Percentiles rank a stretch among this genome's conserved stretches.
phyloP scores from a whole-genome alignment of 306 rosid genomes.

The Glycine soja region DNA sequence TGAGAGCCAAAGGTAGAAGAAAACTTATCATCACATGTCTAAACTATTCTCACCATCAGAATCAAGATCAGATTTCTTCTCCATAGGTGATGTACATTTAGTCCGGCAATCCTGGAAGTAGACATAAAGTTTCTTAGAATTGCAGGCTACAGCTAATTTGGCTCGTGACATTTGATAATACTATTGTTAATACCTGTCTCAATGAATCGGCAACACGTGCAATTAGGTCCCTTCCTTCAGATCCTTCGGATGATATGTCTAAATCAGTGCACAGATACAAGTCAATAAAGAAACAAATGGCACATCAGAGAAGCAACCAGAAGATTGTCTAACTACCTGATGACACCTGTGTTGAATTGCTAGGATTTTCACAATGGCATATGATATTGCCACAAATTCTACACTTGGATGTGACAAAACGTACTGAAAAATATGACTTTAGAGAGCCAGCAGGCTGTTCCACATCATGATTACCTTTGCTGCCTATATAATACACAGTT shows the following conservation, averaged over 20 bases:
- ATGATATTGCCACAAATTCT: conserved; percentile 47
- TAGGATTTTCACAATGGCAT: conserved; percentile 53
- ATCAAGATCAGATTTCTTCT: conserved; percentile 69
- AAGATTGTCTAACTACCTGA: conserved; percentile 56
- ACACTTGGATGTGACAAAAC: conserved; percentile 46
- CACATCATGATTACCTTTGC: conserved; percentile 43
- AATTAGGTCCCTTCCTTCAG: conserved; percentile 48
- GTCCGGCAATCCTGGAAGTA: conserved; percentile 58
- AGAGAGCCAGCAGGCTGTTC: conserved; percentile 49
- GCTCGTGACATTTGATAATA: background rate
- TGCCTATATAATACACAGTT: conserved; percentile 59
- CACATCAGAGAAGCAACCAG: conserved; percentile 39
- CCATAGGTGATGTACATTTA: conserved; percentile 55
- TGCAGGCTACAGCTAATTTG: background rate
- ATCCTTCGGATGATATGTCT: conserved; percentile 62
- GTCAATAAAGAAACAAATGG: conserved; percentile 10
- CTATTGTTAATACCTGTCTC: conserved; percentile 55
- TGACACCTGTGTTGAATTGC: conserved; percentile 48
- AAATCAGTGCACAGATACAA: conserved; percentile 40
- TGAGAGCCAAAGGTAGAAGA: conserved; percentile 31
- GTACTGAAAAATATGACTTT: conserved; percentile 45
- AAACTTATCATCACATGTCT: conserved; percentile 35
- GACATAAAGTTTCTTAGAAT: conserved; percentile 20
- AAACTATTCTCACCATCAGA: conserved; percentile 79
- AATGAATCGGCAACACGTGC: conserved; percentile 41